Evolutionary conservation across 148 eudicot species (phyloP), one percentile per base, ranked within the genome.

Genomic region (Euryodendron excelsum): DNA sequence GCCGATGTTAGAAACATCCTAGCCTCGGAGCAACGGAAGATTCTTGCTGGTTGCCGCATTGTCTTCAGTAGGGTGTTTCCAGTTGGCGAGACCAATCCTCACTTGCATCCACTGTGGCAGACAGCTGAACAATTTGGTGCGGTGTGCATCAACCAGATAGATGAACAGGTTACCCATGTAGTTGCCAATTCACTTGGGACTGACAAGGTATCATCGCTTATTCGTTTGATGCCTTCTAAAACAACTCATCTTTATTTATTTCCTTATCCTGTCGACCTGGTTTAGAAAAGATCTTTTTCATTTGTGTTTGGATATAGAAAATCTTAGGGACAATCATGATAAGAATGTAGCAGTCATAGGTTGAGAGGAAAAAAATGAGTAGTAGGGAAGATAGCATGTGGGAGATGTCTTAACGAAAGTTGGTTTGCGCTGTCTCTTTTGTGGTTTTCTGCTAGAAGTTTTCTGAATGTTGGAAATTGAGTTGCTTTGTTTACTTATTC

Each of bases 41-140:
- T 96, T 79, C 84, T 96, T 68, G 82, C 78, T 27, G 95, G 99
- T 64, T 96, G 99, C 79, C 88, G 91, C 31, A 87, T 96, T 80
- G 85, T 96, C 36, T 96, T 96, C 83, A 96, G 99, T 78, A 85
- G 99, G 85, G 88, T 96, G 56, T 87, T 96, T 73, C 99, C 99
- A 30, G 91, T 93, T 77, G 97, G 97, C 65, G 98, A 93, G 89
- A 82, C 88, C 66, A 90, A 85, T 73, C 97, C 97, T 52, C 98
- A 96, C 77, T 75, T 91, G 53, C 96, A 96, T 73, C 99, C 98
- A 36, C 81, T 96, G 67, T 96, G 98, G 99, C 92, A 91, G 84
- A 92, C 97, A 23, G 98, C 99, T 14, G 98, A 96, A 85, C 99
- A 96, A 77, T 96, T 96, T 86, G 99, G 99, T 86, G 99, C 99